Conservation (phyloP, 2,329 filamentous ascomycete genomes). For the Thelonectria discophora region DNA sequence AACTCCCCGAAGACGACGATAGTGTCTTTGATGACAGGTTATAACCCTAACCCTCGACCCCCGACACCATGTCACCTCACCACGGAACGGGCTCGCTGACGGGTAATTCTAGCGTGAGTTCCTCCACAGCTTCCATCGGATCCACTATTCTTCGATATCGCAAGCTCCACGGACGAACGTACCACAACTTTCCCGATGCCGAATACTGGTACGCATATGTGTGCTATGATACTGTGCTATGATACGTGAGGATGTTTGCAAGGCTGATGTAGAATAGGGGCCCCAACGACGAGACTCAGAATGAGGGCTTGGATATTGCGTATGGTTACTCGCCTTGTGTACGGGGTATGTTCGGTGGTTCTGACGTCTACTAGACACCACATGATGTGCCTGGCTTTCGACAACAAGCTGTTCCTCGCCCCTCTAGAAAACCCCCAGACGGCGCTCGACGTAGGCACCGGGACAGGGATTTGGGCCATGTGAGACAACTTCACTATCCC, state of each 20-base stretch:
- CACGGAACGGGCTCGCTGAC: background rate
- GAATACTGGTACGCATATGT: background rate
- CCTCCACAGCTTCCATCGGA: background rate
- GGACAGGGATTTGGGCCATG: constrained; percentile 36
- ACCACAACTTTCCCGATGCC: constrained; percentile 13
- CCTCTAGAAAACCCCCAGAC: constrained; percentile 19
- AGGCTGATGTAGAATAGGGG: background rate
- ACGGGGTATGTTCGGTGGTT: background rate
- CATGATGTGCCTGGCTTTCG: constrained; percentile 26
- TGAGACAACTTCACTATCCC: background rate
- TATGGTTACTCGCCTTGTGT: constrained; percentile 14
- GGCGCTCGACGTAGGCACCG: constrained; percentile 60
- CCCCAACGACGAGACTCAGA: constrained; percentile 40
- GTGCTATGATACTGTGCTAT: background rate
- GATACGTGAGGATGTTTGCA: too few species aligned
- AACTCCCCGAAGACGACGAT: background rate
- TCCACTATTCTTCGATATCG: constrained; percentile 20
- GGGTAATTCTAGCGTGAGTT: background rate
- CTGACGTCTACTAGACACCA: constrained; percentile 24
- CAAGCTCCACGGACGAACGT: constrained; percentile 24
- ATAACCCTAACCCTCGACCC: too few species aligned
- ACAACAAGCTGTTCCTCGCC: constrained; percentile 20
- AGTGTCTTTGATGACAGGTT: background rate
- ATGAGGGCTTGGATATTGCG: constrained; percentile 28
- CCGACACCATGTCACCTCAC: background rate